phyloP scores from a whole-genome alignment of 805 yeast genomes.

The Starmerella sirachaensis region DNA sequence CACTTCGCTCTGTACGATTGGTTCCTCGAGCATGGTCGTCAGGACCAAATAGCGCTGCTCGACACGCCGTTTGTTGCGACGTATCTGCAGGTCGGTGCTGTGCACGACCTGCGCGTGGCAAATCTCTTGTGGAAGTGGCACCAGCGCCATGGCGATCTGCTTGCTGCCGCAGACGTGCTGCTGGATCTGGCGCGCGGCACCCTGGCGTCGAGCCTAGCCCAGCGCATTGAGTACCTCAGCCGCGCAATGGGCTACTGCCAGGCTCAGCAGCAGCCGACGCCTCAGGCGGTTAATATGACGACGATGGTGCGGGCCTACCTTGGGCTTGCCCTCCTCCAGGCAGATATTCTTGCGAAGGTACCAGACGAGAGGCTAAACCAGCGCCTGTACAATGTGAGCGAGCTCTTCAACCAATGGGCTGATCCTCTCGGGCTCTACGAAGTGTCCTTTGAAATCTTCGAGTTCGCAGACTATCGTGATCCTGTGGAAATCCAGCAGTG shows the following conservation, averaged over 20 bases:
- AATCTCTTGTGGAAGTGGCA: constrained; percentile 81
- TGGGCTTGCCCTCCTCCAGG: constrained; percentile 78
- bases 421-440: constrained; percentile 82
- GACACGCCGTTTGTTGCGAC: constrained; percentile 71
- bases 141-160: constrained; percentile 66
- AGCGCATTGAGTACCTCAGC: constrained; percentile 77
- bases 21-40: constrained; percentile 67
- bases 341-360: constrained; percentile 38
- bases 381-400: constrained; percentile 58
- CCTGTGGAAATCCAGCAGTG: constrained; percentile 68
- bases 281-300: constrained; percentile 60
- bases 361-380: constrained; percentile 44
- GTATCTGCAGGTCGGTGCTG: constrained; percentile 44
- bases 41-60: constrained; percentile 64
- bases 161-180: constrained; percentile 72
- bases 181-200: constrained; percentile 61
- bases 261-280: constrained; percentile 64
- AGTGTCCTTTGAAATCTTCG: constrained; percentile 63
- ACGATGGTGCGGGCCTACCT: constrained; percentile 63
- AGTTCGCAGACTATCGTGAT: constrained; percentile 74
- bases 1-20: constrained; percentile 89
- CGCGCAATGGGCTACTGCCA: constrained; percentile 89
- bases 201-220: constrained; percentile 52
- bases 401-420: constrained; percentile 72
- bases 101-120: constrained; percentile 55